Evolutionary conservation across 768 basidiomycete genomes (phyloP), one percentile per base, ranked within the genome.

Genomic region (Suillus luteus): DNA sequence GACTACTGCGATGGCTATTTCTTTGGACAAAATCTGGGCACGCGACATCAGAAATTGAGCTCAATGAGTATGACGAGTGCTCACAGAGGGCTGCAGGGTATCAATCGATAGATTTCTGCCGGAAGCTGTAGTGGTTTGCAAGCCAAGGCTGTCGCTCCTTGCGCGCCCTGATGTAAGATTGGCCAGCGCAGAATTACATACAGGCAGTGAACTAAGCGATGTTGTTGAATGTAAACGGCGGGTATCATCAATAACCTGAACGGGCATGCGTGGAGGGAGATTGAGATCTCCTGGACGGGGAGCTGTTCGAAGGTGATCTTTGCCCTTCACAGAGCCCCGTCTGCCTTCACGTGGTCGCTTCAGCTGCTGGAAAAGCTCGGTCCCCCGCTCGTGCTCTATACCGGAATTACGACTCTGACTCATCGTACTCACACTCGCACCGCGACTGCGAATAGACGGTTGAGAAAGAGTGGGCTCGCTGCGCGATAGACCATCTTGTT

Each of bases 1-100:
- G 44, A 96, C 82, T 40, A 99, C 87, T 38, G 89, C 88, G 37
- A 99, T 79, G 10, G 87, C 86, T 57, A 91, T 68, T 57, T 77
- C 73, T 64, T 70, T 76, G 11, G 69, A 65, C 14, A 74, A 70
- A 19, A 64, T 62, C 76, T 76, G 49, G 22, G 33, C 55, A 35
- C n/a, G 27, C 24, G 58, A 66, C 58, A 69, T 66, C 55, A 61
- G 63, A 38, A 48, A 55, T 37, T 38, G 59, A 31, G 22, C 19
- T 55, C 44, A 35, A 31, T 31, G 46, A 43, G 51, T 40, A 55
- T 63, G 58, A n/a, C 35, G 38, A 17, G 27, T 60, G 59, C 70
- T 71, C 65, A 77, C 76, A 67, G 65, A 66, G 46, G 69, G 60
- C 46, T 67, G 70, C 27, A 62, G 14, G 19, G 62, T 68, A 55